A percentile compares a stretch with the other conserved stretches of the same genome.
Evolutionary conservation across 345 rosid species (phyloP).

Genomic region (Eutrema yunnanense): DNA sequence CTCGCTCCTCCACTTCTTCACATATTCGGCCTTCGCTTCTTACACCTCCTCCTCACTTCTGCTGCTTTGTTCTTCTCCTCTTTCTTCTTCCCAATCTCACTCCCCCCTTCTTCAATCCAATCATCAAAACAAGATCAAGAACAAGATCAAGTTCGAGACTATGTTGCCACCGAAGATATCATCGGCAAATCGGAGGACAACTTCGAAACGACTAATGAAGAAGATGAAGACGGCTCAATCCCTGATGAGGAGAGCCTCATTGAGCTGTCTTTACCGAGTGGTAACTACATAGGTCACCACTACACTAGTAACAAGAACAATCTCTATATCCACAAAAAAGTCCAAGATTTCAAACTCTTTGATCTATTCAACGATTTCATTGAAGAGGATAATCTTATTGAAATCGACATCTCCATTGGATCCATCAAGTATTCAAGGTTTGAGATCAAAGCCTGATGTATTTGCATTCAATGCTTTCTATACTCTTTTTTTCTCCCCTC

Average conservation of each 20-base stretch:
- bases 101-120: constrained; percentile 1
- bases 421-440: constrained; percentile 74
- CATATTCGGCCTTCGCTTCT: constrained; percentile 30
- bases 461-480: not conserved
- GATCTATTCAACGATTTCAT: constrained; percentile 38
- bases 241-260: constrained; percentile 70
- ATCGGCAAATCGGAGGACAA: not conserved
- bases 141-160: constrained; percentile 30
- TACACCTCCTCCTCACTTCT: constrained; percentile 33
- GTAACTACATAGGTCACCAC: constrained; percentile 37
- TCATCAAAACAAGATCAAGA: constrained; percentile 7
- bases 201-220: not conserved
- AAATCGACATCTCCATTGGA: constrained; percentile 74
- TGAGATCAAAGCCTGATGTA: constrained; percentile 51
- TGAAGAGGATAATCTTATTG: constrained; percentile 78
- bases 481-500: not conserved
- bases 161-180: not conserved
- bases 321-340: constrained; percentile 14
- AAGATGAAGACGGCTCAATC: constrained; percentile 39
- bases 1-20: constrained; percentile 26
- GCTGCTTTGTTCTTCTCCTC: constrained; percentile 36
- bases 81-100: constrained; percentile 19
- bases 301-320: constrained; percentile 13
- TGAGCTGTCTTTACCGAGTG: constrained; percentile 66
- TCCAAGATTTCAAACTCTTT: constrained; percentile 33